Base-by-base conservation (phyloP, 2,329 filamentous ascomycete species). In the Lasiodiplodia gonubiensis region DNA sequence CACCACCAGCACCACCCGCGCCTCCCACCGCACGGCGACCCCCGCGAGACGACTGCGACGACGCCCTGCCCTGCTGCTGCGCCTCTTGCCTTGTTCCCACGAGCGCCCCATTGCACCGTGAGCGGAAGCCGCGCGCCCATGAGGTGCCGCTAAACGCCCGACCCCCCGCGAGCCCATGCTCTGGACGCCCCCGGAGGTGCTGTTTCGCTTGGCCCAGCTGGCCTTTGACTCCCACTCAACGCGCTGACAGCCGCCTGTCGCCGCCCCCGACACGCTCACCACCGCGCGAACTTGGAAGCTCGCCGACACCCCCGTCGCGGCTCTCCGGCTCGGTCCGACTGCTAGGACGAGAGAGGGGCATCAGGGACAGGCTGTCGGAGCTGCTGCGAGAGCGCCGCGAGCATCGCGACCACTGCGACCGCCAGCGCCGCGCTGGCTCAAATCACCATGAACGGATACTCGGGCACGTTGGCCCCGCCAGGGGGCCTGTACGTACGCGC, bases 401-500 rank as follows among this genome's bases (percentile, higher is more conserved):
- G 18, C 30, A 30, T 53, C 23, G 65, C 54, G 57, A 69, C 37
- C 69, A 53, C 70, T 65, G 67, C 51, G 64, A 60, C 27, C 52
- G 23, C 52, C 64, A 57, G 67, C 70, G 69, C 67, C 69, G 68
- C 70, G 70, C 69, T 55, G 51, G 67, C 70, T 54, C 52, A 39
- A 21, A 61, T 67, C 70, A 70, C 68, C 48, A 86, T 86, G 83
- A 85, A 85, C 77, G 81, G 80, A 72, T 82, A 84, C 74, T 80
- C 77, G 67, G 83, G 82, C 67, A 82, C 79, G 67, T 75, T 80
- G 27, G 84, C 83, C 57, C 82, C 86, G 33, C 81, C 84, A 57
- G 81, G 82, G 66, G 80, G 80, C 76, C 90, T 97, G 84, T 98
- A 95, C 78, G 95, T 99, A 75, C 91, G 93, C 76, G 95, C 95